phyloP scores from a whole-genome alignment of 257 asterid species.

The Ligustrum vulgare region DNA sequence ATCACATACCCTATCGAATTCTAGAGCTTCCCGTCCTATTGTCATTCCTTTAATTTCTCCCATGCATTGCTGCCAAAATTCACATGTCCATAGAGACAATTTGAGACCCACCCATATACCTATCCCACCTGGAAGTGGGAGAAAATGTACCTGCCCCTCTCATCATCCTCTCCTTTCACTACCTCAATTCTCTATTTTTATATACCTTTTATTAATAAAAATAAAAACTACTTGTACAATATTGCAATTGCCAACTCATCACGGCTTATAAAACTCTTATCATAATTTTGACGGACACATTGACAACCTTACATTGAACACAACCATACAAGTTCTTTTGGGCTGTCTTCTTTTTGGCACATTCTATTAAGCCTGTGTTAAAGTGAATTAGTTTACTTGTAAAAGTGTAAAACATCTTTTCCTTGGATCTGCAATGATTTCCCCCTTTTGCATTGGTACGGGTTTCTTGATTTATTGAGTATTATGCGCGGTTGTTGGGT shows the following conservation, averaged over 20 bases:
- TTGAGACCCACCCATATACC: constrained; percentile 49
- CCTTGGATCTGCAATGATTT: constrained; percentile 41
- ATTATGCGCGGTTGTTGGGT: background rate
- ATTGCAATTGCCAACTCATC: constrained; percentile 31
- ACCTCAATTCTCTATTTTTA: constrained; percentile 7
- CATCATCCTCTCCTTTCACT: constrained; percentile 20
- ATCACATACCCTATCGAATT: too few species aligned
- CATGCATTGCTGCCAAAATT: constrained; percentile 40
- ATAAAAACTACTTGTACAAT: background rate
- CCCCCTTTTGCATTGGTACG: constrained; percentile 6
- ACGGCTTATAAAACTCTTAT: constrained; percentile 6
- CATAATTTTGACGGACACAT: constrained; percentile 24
- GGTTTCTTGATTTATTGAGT: constrained; percentile 2
- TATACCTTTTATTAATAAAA: too few species aligned
- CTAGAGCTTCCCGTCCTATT: too few species aligned
- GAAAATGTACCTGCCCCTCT: constrained; percentile 22
- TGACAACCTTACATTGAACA: constrained; percentile 28
- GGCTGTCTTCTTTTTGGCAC: constrained; percentile 22
- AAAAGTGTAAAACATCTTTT: constrained; percentile 1
- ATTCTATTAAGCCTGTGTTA: constrained; percentile 16
- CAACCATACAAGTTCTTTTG: constrained; percentile 26
- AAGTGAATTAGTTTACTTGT: constrained; percentile 12
- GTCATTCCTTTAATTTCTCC: too few species aligned
- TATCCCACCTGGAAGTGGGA: constrained; percentile 56
- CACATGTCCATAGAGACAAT: constrained; percentile 63